phyloP scores from a whole-genome alignment of 208 protist species.

The Leishmania martiniquensis region DNA sequence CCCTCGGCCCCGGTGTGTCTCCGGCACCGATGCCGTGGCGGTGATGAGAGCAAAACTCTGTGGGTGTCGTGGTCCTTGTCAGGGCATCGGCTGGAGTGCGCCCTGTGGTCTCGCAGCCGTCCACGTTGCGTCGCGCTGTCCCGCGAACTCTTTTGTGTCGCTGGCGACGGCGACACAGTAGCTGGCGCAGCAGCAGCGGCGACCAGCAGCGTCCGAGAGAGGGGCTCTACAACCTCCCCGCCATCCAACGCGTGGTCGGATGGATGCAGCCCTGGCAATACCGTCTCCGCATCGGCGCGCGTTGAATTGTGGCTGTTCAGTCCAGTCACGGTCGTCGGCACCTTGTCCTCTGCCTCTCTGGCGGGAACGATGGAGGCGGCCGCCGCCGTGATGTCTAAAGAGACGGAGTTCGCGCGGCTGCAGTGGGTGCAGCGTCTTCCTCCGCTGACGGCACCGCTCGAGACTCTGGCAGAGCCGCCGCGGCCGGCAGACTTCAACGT shows the following conservation, averaged over 20 bases:
- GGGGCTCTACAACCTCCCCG: constrained; percentile 20
- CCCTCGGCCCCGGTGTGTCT: neutral
- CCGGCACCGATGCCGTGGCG: neutral
- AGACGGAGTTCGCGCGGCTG: neutral
- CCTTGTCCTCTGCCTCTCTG: neutral
- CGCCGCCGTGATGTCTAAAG: neutral
- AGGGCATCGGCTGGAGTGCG: neutral
- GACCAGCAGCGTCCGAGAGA: constrained; percentile 1
- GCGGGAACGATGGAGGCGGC: neutral
- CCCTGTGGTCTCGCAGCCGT: constrained; percentile 3
- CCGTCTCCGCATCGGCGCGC: neutral
- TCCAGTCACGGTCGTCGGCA: neutral
- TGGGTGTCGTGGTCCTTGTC: constrained; percentile 1
- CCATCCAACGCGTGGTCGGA: constrained; percentile 17
- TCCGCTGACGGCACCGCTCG: neutral
- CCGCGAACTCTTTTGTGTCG: neutral
- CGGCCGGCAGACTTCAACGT: neutral
- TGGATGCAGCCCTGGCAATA: neutral
- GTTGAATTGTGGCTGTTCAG: neutral
- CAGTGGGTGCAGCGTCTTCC: neutral
- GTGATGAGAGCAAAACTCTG: neutral
- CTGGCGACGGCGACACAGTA: neutral
- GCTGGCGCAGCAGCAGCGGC: neutral
- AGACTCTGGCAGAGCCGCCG: neutral
- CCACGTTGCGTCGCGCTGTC: neutral